Base-by-base conservation (phyloP, 139 green algal genomes). In the Chlamydomonas sp. region DNA sequence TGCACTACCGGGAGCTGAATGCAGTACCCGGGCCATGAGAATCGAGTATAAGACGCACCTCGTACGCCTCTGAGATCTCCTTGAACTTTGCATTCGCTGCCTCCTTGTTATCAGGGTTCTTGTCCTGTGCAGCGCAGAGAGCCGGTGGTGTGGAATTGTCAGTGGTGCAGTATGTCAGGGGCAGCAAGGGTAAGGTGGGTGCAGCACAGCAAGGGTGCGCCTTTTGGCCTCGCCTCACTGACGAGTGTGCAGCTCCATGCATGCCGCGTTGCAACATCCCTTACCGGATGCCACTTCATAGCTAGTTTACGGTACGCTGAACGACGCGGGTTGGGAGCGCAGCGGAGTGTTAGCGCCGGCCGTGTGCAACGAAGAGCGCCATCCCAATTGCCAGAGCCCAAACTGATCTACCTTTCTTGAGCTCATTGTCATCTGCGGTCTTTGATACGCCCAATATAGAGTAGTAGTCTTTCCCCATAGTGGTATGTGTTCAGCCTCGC, bases 401-500 rank as follows among this genome's bases (percentile, higher is more conserved):
- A 57, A 59, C 7, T 60, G 0, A 17, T 88, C 0, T 63, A 96
- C 94, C 95, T 90, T 98, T 98, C 74, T 98, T 98, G 1, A 98
- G 89, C 57, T 98, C 94, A 63, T 87, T 88, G 1, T 97, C 96
- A n/a, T 95, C 92, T 5, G 96, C 95, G 9, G 84, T 74, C 79
- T 96, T 96, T 1, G 61, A 10, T 0, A 98, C 96, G 0, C 96
- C 96, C 49, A 98, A 81, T 5, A 97, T 92, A 4, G 69, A 62
- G 83, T 98, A 98, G 68, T 98, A 98, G 80, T 98, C 95, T 75
- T 92, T 92, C 0, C 95, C 95, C 96, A 98, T 98, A 49, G 31
- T 49, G 31, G 31, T 49, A 49, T 49, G 31, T 49, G 31, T 49
- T 49, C 31, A 49, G 31, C 31, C 31, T 49, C 31, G 31, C 31